Conservation (phyloP, 345 rosid genomes). For the Lagerstroemia speciosa region DNA sequence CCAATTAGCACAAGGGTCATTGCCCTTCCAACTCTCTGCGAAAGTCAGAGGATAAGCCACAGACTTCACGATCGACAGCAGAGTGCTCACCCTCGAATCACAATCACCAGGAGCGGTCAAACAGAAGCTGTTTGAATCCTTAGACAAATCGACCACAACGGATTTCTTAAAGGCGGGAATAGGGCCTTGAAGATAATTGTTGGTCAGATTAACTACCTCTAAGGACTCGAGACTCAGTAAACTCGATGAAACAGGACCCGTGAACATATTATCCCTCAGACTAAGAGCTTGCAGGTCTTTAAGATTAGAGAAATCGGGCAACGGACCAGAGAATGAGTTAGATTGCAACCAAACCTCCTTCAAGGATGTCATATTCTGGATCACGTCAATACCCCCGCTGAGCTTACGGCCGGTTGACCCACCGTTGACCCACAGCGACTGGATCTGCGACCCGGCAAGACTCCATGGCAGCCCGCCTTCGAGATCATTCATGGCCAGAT, state of each 20-base stretch:
- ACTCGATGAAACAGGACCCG: slow-evolving; percentile 64
- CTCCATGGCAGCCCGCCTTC: slow-evolving; percentile 51
- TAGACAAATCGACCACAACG: slow-evolving; percentile 49
- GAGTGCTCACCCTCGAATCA: slow-evolving; percentile 52
- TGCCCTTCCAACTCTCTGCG: slow-evolving; percentile 80
- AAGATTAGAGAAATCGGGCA: slow-evolving; percentile 64
- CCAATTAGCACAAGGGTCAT: slow-evolving; percentile 74
- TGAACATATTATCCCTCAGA: slow-evolving; percentile 69
- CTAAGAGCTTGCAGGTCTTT: slow-evolving; percentile 49
- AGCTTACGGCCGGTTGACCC: slow-evolving; percentile 37
- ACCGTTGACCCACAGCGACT: slow-evolving; percentile 88
- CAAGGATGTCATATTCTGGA: slow-evolving; percentile 79
- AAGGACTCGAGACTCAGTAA: slow-evolving; percentile 45
- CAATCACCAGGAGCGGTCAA: slow-evolving; percentile 56
- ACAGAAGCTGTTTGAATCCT: slow-evolving; percentile 60
- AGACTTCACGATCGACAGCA: slow-evolving; percentile 44
- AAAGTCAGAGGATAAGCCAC: slow-evolving; percentile 53
- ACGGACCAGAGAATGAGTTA: slow-evolving; percentile 59
- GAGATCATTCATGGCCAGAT: slow-evolving; percentile 60
- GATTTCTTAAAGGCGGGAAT: slow-evolving; percentile 45
- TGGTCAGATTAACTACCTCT: slow-evolving; percentile 53
- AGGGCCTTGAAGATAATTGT: slow-evolving; percentile 82
- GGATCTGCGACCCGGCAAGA: slow-evolving; percentile 57
- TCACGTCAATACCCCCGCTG: slow-evolving; percentile 43
- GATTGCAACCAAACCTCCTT: slow-evolving; percentile 80